Percentiles rank a stretch among this genome's conserved stretches.
Conservation (phyloP, 2,329 filamentous ascomycete species). For the Fusarium pseudonygamai region DNA sequence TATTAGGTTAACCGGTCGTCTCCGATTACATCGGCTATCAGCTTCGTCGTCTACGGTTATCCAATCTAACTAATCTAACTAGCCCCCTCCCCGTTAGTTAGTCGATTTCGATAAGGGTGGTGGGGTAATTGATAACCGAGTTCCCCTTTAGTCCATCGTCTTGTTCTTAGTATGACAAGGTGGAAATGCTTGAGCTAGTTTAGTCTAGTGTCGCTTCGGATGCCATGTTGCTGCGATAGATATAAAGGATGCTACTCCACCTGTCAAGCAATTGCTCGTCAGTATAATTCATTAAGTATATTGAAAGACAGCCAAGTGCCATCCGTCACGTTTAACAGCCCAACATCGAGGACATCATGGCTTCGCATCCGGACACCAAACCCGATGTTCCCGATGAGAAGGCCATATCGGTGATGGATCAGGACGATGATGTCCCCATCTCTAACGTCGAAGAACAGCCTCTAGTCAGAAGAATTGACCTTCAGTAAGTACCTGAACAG, state of each 20-base stretch:
- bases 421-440: neutral
- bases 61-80: neutral
- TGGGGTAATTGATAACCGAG: neutral
- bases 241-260: neutral
- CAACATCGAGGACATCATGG: neutral
- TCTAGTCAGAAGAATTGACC: neutral
- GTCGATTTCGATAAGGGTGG: neutral
- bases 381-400: neutral
- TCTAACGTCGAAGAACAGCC: neutral
- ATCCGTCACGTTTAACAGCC: rapidly evolving
- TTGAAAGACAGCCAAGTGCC: neutral
- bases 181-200: neutral
- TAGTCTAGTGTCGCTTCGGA: neutral
- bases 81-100: neutral
- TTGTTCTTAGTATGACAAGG: neutral
- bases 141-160: neutral
- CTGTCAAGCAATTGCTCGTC: neutral
- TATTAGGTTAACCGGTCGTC: neutral
- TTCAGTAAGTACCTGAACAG: neutral
- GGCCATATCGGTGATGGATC: neutral
- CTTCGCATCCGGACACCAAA: neutral
- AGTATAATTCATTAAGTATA: neutral
- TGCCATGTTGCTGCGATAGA: neutral
- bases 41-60: neutral
- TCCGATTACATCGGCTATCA: neutral